Evolutionary conservation across 768 basidiomycete genomes (phyloP), one percentile per base, ranked within the genome.

Genomic region (Psilocybe subaeruginosa): DNA sequence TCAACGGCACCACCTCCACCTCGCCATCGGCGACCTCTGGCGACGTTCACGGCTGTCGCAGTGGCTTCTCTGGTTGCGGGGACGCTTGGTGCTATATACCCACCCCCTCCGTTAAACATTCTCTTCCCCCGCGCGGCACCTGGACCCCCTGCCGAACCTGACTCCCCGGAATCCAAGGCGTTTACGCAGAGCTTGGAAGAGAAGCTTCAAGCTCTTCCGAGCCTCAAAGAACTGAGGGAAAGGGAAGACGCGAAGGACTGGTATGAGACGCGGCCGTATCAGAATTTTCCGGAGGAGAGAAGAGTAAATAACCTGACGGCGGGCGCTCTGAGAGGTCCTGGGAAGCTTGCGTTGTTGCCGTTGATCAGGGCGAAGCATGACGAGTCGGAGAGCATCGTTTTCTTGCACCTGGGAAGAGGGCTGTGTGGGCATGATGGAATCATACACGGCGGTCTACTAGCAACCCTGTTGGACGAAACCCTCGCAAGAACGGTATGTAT

Each of bases 351-450:
- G 0, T 71, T 97, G 58, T 80, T 82, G 17, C 95, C 95, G 2
- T 69, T 99, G 3, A 85, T 93, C 9, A 83, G 95, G 19, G 85
- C 85, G 16, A 85, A 80, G 67, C 80, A 77, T 58, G 94, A 97
- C 75, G 92, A 95, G 70, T 80, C 79, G 9, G 92, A 94, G 74
- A 84, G 85, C 8, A 69, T 87, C 29, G 79, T 86, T 4, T 77
- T 97, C 61, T 58, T 95, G 1, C 97, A 98, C 68, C 78, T 97
- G 2, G 97, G 97, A 1, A 77, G 91, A 45, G 91, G 89, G 2
- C 63, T 99, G 54, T 99, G 97, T 69, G 96, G 93, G 3, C 91
- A 97, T 64, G 95, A 97, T 74, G 97, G 97, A 0, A 95, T 99
- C 62, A 78, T 98, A 2, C 97, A 99, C 67, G 97, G 97, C 0